Evolutionary conservation across 192 early-diverging fungal species (phyloP).

Genomic region (Mycoemilia scoparia): DNA sequence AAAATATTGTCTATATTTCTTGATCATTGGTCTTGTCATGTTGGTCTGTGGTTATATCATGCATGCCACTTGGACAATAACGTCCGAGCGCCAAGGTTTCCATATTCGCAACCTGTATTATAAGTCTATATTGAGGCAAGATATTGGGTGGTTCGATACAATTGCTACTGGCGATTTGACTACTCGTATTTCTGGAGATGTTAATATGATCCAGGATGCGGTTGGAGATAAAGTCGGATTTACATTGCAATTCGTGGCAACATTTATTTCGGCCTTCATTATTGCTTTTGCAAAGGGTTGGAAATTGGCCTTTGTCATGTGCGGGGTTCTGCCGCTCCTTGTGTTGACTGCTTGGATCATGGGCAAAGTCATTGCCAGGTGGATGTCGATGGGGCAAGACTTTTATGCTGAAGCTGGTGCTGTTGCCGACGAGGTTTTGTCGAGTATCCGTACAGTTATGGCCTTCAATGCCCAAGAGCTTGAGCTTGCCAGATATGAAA

Average conservation of each 20-base stretch:
- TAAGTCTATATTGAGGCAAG: conserved; percentile 65
- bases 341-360: conserved; percentile 30
- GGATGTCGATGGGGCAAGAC: conserved; percentile 29
- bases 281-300: conserved; percentile 67
- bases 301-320: conserved; percentile 64
- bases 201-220: conserved; percentile 69
- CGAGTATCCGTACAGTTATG: conserved; percentile 63
- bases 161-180: conserved; percentile 59
- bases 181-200: conserved; percentile 71
- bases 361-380: conserved; percentile 24
- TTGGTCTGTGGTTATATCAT: conserved; percentile 18
- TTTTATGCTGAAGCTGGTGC: conserved; percentile 66
- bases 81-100: conserved; percentile 43
- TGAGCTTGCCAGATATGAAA: conserved; percentile 40
- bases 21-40: conserved; percentile 17
- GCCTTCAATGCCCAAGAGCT: conserved; percentile 68
- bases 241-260: conserved; percentile 38
- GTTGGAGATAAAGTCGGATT: conserved; percentile 69
- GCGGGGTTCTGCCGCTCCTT: conserved; percentile 57
- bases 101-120: conserved; percentile 68
- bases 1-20: conserved; percentile 20
- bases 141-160: conserved; percentile 77
- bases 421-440: conserved; percentile 67
- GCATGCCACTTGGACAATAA: conserved; percentile 20
- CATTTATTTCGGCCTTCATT: conserved; percentile 57